Conservation (phyloP, 495 filamentous ascomycete species). For the Elasticomyces elasticus region DNA sequence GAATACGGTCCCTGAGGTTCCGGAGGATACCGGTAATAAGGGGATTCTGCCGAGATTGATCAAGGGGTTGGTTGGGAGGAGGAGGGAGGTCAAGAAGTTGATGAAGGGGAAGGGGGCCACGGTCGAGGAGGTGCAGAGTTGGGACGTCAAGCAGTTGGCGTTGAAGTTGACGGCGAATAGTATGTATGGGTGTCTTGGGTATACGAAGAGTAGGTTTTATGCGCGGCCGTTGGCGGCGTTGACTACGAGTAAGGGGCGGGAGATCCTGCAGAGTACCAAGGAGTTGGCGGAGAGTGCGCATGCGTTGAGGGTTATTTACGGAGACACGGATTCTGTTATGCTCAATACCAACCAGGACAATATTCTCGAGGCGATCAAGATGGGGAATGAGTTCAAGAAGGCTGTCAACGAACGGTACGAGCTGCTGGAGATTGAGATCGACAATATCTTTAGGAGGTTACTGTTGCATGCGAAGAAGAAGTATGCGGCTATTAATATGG, state of each 20-base stretch:
- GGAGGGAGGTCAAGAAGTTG: constrained; percentile 80
- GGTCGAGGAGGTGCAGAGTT: constrained; percentile 76
- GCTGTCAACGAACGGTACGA: constrained; percentile 82
- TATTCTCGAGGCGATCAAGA: constrained; percentile 77
- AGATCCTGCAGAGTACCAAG: constrained; percentile 92
- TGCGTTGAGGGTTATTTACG: constrained; percentile 84
- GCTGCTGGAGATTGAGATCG: constrained; percentile 91
- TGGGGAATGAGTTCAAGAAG: constrained; percentile 72
- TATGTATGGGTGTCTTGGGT: constrained; percentile 98
- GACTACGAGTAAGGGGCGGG: constrained; percentile 93
- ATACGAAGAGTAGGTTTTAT: constrained; percentile 92
- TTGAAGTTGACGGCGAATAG: constrained; percentile 97
- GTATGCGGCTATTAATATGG: constrained; percentile 92
- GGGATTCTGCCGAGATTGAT: constrained; percentile 87
- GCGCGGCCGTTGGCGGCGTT: constrained; percentile 89
- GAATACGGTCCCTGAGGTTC: constrained; percentile 63
- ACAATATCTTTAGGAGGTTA: constrained; percentile 90
- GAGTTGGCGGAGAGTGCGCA: constrained; percentile 81
- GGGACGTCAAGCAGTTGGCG: constrained; percentile 96
- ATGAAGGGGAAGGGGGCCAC: constrained; percentile 93
- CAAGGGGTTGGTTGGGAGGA: constrained; percentile 74
- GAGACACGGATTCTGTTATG: constrained; percentile 99
- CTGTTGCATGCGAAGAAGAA: constrained; percentile 98
- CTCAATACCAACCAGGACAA: constrained; percentile 97
- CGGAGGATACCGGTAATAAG: constrained; percentile 49